Evolutionary conservation across 345 rosid species (phyloP).

Genomic region (Eucalyptus camaldulensis): DNA sequence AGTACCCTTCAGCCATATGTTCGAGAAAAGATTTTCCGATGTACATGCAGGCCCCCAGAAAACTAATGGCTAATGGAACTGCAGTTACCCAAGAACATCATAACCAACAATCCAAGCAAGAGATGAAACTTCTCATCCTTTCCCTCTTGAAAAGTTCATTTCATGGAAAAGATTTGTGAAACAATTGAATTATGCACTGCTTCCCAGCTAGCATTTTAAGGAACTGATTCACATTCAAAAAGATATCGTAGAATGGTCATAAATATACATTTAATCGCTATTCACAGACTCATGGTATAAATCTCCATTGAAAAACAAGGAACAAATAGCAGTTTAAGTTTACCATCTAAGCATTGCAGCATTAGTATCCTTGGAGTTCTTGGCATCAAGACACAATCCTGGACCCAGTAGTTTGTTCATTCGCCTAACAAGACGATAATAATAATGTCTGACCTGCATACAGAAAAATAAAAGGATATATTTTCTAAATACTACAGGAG

Average conservation of each 20-base stretch:
- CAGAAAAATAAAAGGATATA: not conserved
- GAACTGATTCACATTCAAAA: not conserved
- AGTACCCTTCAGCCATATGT: not conserved
- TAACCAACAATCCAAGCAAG: not conserved
- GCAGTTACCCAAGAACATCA: not conserved
- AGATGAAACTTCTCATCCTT: not conserved
- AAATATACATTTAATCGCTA: not conserved
- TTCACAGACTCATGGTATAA: not conserved
- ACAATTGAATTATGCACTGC: not conserved
- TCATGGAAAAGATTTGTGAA: not conserved
- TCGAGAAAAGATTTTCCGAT: not conserved
- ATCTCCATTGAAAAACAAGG: not conserved
- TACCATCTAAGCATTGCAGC: constrained; percentile 99
- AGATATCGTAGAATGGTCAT: not conserved
- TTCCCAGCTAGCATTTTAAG: not conserved
- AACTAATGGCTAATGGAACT: not conserved
- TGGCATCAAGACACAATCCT: constrained; percentile 82
- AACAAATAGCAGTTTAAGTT: not conserved
- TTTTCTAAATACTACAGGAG: not conserved
- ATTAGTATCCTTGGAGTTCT: constrained; percentile 96
- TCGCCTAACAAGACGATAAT: constrained; percentile 93
- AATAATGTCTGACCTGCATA: constrained; percentile 96
- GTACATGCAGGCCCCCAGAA: not conserved
- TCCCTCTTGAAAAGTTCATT: not conserved
- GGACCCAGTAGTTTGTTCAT: constrained; percentile 99